Evolutionary conservation across 495 filamentous ascomycete species (phyloP), one percentile per base, ranked within the genome.

Genomic region (Neurospora cerealis): DNA sequence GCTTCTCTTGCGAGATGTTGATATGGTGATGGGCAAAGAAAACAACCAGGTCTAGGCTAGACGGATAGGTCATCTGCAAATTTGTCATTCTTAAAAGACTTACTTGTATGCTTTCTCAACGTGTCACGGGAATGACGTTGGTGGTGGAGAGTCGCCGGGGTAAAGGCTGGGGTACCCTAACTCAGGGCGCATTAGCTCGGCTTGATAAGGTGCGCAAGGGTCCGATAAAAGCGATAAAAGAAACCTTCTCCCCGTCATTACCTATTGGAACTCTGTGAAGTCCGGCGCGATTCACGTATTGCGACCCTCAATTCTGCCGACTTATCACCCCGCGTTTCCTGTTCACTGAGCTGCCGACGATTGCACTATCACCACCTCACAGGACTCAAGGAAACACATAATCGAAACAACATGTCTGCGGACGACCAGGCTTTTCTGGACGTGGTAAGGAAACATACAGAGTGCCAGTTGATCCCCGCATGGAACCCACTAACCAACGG

Each of bases 391-490:
- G 13, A 34, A 72, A 42, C 8, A 9, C 38, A n/a, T 0, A 44
- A 32, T 13, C 9, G 13, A 44, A 36, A 38, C 62, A 82, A 39
- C 73, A 91, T 90, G 89, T 87, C 88, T 71, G 87, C 85, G 75
- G 88, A 90, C 79, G 88, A 91, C 79, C 87, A 89, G 80, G 85
- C 86, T 71, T 90, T 91, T 74, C 80, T 90, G 73, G 88, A 91
- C 81, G 79, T 87, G 76, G 88, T 90, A 81, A 83, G 87, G 21
- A 24, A 54, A 44, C 54, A 62, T 62, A 15, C 24, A 32, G 8
- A 17, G 21, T 24, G 5, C 54, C 24, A 60, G 5, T 60, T 28
- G 48, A 28, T 34, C 6, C 70, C 62, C 69, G 69, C 34, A 66
- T 19, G 19, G 40, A n/a, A 44, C 70, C 34, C 17, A 60, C 69